phyloP scores from a whole-genome alignment of 108 stramenopile genomes.

The Seminavis robusta region DNA sequence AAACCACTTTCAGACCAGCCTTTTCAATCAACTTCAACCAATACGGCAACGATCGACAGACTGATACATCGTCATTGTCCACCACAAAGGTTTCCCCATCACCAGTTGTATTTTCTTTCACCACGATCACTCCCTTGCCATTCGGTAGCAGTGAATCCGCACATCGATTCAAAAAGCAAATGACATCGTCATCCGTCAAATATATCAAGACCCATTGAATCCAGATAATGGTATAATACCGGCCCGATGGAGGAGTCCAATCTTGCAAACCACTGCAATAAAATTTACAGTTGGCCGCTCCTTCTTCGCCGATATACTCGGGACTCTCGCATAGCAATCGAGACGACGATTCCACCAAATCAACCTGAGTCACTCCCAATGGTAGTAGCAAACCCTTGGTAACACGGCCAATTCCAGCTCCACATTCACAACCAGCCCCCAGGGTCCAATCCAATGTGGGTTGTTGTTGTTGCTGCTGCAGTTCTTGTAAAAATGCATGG shows the following conservation, averaged over 20 bases:
- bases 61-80: slow-evolving; percentile 83
- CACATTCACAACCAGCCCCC: slow-evolving; percentile 57
- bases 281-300: slow-evolving; percentile 64
- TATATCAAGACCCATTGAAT: slow-evolving; percentile 93
- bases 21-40: slow-evolving; percentile 64
- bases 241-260: slow-evolving; percentile 59
- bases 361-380: slow-evolving; percentile 52
- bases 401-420: slow-evolving; percentile 89
- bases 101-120: slow-evolving; percentile 93
- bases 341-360: slow-evolving; percentile 90
- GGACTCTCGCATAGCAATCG: slow-evolving; percentile 82
- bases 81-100: slow-evolving; percentile 69
- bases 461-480: slow-evolving; percentile 17
- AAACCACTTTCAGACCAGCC: slow-evolving; percentile 66
- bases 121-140: slow-evolving; percentile 71
- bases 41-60: slow-evolving; percentile 75
- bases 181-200: slow-evolving; percentile 83
- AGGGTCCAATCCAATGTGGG: slow-evolving; percentile 17
- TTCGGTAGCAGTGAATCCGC: slow-evolving; percentile 34
- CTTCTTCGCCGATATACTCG: slow-evolving; percentile 60
- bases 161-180: slow-evolving; percentile 73
- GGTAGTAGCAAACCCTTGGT: slow-evolving; percentile 86
- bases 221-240: slow-evolving; percentile 84
- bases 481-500: slow-evolving; percentile 44
- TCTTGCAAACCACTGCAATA: slow-evolving; percentile 83